Percentiles rank a stretch among this genome's conserved stretches.
phyloP scores from a whole-genome alignment of 2,329 filamentous ascomycete species.

The Colletotrichum magnum region DNA sequence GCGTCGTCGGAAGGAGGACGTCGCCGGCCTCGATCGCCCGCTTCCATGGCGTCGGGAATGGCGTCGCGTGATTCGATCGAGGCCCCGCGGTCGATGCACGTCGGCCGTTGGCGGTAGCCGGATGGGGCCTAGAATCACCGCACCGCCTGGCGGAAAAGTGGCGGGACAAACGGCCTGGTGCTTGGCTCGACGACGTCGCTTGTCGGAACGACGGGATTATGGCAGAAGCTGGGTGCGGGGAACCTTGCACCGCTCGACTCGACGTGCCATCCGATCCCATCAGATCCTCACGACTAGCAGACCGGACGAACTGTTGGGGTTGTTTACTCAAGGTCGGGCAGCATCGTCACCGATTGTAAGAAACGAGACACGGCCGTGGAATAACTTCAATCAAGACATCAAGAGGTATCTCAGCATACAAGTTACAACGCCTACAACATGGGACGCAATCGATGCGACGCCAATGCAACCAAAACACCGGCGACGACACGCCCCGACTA shows the following conservation, averaged over 20 bases:
- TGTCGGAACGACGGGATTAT: slow-evolving; percentile 1
- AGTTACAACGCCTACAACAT: slow-evolving; percentile 33
- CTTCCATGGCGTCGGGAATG: slow-evolving; percentile 35
- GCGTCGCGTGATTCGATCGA: slow-evolving; percentile 18
- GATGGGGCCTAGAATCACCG: slow-evolving; percentile 3
- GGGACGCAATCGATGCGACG: slow-evolving; percentile 19
- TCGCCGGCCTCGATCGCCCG: neutral
- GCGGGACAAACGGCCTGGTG: neutral
- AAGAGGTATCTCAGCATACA: slow-evolving; percentile 37
- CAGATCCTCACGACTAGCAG: neutral
- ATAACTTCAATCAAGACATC: slow-evolving; percentile 15
- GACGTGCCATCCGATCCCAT: neutral
- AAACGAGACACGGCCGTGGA: neutral
- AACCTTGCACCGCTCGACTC: neutral
- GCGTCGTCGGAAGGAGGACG: neutral
- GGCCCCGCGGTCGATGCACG: slow-evolving; percentile 6
- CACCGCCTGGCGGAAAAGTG: slow-evolving; percentile 10
- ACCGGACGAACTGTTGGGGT: no score
- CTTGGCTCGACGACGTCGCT: slow-evolving; percentile 27
- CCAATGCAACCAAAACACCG: slow-evolving; percentile 19
- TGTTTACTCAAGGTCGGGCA: neutral
- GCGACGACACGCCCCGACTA: slow-evolving; percentile 7
- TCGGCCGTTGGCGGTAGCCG: slow-evolving; percentile 9
- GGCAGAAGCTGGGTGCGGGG: neutral
- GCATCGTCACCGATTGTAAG: neutral